phyloP scores from a whole-genome alignment of 106 monocot genomes.

The Dioscorea alata region DNA sequence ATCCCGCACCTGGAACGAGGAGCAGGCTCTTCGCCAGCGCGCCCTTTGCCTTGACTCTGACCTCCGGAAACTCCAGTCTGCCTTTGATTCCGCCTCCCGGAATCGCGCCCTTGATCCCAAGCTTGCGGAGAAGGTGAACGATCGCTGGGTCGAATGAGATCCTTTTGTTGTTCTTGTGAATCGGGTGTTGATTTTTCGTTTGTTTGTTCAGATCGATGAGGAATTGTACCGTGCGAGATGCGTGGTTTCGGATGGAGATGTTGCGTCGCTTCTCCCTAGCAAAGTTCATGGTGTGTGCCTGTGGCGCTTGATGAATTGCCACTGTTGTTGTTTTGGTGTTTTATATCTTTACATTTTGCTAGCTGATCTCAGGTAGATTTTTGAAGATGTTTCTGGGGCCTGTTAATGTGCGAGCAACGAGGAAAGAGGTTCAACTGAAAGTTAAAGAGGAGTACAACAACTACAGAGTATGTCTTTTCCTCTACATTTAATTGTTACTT shows the following conservation, averaged over 20 bases:
- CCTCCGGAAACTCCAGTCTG: constrained; percentile 44
- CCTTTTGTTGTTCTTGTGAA: not conserved
- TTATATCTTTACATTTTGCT: not conserved
- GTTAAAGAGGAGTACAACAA: constrained; percentile 96
- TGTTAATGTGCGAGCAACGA: constrained; percentile 65
- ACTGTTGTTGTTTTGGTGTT: not conserved
- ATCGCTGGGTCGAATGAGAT: no score
- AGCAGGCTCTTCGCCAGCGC: constrained; percentile 74
- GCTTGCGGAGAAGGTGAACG: constrained; percentile 14
- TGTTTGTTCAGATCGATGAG: constrained; percentile 57
- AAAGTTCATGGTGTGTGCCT: constrained; percentile 53
- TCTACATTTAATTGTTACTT: not conserved
- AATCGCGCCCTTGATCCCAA: constrained; percentile 25
- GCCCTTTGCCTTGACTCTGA: constrained; percentile 72
- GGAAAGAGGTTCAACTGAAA: constrained; percentile 87
- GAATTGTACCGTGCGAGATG: constrained; percentile 68
- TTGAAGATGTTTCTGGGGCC: constrained; percentile 92
- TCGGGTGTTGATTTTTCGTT: not conserved
- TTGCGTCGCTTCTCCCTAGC: constrained; percentile 70
- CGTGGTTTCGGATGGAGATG: constrained; percentile 66
- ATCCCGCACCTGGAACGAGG: constrained; percentile 58
- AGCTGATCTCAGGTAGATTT: constrained; percentile 48
- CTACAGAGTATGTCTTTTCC: constrained; percentile 44
- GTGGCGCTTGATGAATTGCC: no score
- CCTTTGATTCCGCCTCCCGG: constrained; percentile 14